Percentiles rank a stretch among this genome's conserved stretches.
Evolutionary conservation across 2,329 filamentous ascomycete species (phyloP).

Genomic region (Cladosporium sp.): DNA sequence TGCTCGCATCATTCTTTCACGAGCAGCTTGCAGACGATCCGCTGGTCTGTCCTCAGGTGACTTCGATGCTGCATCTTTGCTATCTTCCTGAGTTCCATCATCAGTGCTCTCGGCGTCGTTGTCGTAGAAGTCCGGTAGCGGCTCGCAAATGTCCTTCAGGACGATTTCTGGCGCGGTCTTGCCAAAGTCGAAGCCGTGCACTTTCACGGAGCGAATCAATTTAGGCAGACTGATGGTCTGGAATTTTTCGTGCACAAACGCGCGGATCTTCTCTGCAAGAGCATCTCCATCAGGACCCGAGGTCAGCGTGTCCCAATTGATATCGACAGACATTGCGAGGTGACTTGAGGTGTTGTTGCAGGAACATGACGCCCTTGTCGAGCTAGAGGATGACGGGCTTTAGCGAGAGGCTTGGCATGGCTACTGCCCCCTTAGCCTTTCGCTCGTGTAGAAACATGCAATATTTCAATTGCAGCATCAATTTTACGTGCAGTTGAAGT

Average conservation of each 20-base stretch:
- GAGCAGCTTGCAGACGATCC: slow-evolving; percentile 25
- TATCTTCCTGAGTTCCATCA: slow-evolving; percentile 8
- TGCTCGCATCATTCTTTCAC: slow-evolving; percentile 22
- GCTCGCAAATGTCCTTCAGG: slow-evolving; percentile 95
- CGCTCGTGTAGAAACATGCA: background rate
- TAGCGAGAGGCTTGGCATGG: slow-evolving; percentile 1
- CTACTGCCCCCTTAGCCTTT: background rate
- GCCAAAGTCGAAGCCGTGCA: slow-evolving; percentile 93
- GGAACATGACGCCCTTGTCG: background rate
- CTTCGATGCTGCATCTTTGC: background rate
- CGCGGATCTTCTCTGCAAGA: slow-evolving; percentile 82
- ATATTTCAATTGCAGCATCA: background rate
- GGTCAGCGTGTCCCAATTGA: slow-evolving; percentile 94
- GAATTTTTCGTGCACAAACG: slow-evolving; percentile 94
- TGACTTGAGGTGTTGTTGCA: slow-evolving; percentile 12
- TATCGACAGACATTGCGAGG: slow-evolving; percentile 86
- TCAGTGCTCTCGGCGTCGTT: slow-evolving; percentile 61
- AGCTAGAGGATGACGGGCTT: slow-evolving; percentile 7
- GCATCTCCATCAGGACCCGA: slow-evolving; percentile 82
- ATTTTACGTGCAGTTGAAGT: background rate
- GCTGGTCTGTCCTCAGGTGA: slow-evolving; percentile 17
- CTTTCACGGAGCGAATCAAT: slow-evolving; percentile 94
- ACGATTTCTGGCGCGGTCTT: slow-evolving; percentile 79
- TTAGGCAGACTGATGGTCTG: slow-evolving; percentile 87
- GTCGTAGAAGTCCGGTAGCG: slow-evolving; percentile 94